These are phyloP conservation scores for Colletotrichum sp. DNA, from an alignment of 2,329 filamentous ascomycete genomes.

Conservation along the genomic window DNA sequence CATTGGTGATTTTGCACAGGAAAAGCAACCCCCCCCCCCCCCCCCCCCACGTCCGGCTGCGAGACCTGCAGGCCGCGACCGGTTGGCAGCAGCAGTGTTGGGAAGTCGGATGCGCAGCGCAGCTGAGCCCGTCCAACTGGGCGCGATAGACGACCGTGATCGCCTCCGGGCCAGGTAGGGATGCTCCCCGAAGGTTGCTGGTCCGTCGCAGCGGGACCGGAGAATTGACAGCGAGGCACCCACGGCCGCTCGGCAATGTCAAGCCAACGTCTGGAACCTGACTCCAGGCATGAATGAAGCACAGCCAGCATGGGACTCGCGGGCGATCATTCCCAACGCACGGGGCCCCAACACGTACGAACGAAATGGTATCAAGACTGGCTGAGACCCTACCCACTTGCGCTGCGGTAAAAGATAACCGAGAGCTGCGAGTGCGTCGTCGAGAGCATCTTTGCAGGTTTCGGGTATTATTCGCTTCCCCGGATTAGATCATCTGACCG, in stretches of 20 bases:
- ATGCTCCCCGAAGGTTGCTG: not conserved
- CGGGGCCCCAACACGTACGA: not conserved
- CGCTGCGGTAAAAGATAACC: not conserved
- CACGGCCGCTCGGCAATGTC: conserved; percentile 3
- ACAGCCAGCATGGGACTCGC: not conserved
- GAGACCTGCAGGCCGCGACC: not conserved
- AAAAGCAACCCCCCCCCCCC: too few species aligned
- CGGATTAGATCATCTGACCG: conserved; percentile 7
- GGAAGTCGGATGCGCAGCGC: not conserved
- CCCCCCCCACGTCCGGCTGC: not conserved
- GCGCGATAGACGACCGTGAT: not conserved
- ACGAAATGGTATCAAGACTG: not conserved
- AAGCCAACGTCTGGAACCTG: not conserved
- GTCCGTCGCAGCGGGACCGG: not conserved
- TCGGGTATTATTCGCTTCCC: conserved; percentile 2
- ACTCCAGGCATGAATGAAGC: conserved; percentile 7
- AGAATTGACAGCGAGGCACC: not conserved
- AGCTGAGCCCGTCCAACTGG: not conserved
- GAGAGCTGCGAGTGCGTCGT: not conserved
- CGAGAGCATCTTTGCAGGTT: not conserved
- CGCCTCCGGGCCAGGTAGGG: not conserved
- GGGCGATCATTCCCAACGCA: not conserved
- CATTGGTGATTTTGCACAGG: not conserved
- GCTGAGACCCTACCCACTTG: not conserved
- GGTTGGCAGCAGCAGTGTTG: not conserved